A percentile compares a stretch with the other conserved stretches of the same genome.
phyloP scores from a whole-genome alignment of 2,329 filamentous ascomycete species.

The Sclerotinia borealis region DNA sequence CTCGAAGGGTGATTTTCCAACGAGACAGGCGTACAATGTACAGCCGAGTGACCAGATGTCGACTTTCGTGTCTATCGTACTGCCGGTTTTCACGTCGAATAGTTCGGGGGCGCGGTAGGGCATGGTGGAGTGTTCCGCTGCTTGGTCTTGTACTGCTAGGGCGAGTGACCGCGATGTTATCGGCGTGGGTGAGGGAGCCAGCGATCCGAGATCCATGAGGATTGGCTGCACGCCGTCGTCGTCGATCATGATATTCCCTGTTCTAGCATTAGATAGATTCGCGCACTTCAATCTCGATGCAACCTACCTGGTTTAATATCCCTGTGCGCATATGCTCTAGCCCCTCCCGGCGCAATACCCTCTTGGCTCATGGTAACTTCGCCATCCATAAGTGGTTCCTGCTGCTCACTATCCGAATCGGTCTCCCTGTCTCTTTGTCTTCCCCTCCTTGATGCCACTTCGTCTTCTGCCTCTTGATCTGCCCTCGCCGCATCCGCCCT shows the following conservation, averaged over 20 bases:
- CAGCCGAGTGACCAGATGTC: slow-evolving; percentile 98
- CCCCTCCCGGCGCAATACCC: slow-evolving; percentile 60
- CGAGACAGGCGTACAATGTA: slow-evolving; percentile 93
- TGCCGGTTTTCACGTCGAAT: slow-evolving; percentile 94
- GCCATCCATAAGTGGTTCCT: slow-evolving; percentile 75
- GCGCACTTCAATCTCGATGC: background rate
- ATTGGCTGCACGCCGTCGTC: slow-evolving; percentile 85
- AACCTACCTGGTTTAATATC: slow-evolving; percentile 89
- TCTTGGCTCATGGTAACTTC: slow-evolving; percentile 64
- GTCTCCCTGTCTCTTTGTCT: slow-evolving; percentile 38
- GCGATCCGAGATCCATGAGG: slow-evolving; percentile 93
- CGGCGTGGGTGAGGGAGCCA: slow-evolving; percentile 78
- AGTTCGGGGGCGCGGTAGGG: slow-evolving; percentile 95
- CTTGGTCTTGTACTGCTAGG: slow-evolving; percentile 86
- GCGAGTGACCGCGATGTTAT: slow-evolving; percentile 88
- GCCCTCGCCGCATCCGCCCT: slow-evolving; percentile 34
- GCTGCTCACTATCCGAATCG: slow-evolving; percentile 66
- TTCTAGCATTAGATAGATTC: slow-evolving; percentile 11
- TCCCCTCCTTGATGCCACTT: slow-evolving; percentile 34
- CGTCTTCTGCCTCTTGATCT: slow-evolving; percentile 37
- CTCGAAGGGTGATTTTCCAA: slow-evolving; percentile 96
- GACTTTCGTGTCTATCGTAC: slow-evolving; percentile 88
- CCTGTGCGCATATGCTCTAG: slow-evolving; percentile 82
- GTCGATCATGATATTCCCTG: slow-evolving; percentile 95
- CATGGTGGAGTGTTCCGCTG: slow-evolving; percentile 97